Evolutionary conservation across 2,329 filamentous ascomycete species (phyloP).

Genomic region (Fusarium sp.): DNA sequence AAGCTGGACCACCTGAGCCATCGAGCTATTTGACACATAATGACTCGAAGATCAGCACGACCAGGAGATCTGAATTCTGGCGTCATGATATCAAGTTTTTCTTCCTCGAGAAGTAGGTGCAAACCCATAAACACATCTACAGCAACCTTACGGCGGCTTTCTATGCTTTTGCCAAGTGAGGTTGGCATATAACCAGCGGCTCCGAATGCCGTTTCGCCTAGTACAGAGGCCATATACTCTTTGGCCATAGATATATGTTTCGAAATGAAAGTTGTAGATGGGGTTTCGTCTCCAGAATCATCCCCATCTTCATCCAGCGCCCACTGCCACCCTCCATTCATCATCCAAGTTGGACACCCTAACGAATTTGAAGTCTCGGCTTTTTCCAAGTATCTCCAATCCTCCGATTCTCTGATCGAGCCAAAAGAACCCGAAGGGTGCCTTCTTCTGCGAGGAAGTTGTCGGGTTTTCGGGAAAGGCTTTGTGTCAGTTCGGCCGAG

Average conservation of each 20-base stretch:
- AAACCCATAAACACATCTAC: slow-evolving; percentile 78
- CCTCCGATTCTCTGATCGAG: slow-evolving; percentile 50
- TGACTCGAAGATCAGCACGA: slow-evolving; percentile 68
- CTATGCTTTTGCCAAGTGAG: slow-evolving; percentile 60
- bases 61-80: slow-evolving; percentile 58
- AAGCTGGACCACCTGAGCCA: slow-evolving; percentile 80
- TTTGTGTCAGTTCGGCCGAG: slow-evolving; percentile 57
- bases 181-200: slow-evolving; percentile 73
- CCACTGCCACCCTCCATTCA: slow-evolving; percentile 77
- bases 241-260: slow-evolving; percentile 68
- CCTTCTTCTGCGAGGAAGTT: slow-evolving; percentile 47
- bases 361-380: slow-evolving; percentile 60
- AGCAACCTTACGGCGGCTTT: slow-evolving; percentile 68
- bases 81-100: slow-evolving; percentile 76
- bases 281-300: slow-evolving; percentile 41
- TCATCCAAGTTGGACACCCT: slow-evolving; percentile 67
- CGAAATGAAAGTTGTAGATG: slow-evolving; percentile 56
- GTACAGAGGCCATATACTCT: slow-evolving; percentile 70
- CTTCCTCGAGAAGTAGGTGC: slow-evolving; percentile 89
- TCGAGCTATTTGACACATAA: slow-evolving; percentile 81
- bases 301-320: slow-evolving; percentile 66
- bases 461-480: slow-evolving; percentile 39
- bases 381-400: slow-evolving; percentile 61
- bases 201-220: slow-evolving; percentile 66
- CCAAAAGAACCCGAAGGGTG: slow-evolving; percentile 51